Conservation (phyloP, 768 basidiomycete genomes). For the Boletus reticuloceps region DNA sequence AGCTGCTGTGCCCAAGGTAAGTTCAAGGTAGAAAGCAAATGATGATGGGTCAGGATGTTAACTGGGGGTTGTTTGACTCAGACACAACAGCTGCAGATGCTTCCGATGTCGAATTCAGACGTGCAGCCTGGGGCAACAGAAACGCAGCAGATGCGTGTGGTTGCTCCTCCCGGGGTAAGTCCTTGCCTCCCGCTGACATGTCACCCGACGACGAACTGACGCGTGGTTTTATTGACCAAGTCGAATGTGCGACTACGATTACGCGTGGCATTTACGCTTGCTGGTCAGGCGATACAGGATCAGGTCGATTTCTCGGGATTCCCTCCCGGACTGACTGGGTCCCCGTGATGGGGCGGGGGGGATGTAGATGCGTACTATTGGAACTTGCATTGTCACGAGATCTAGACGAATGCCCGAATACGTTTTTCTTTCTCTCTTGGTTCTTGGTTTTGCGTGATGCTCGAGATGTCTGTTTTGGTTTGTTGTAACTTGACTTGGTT, state of each 20-base stretch:
- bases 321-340: slow-evolving; percentile 68
- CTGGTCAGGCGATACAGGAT: slow-evolving; percentile 74
- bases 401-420: slow-evolving; percentile 20
- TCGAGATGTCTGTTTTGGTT: neutral
- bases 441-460: neutral
- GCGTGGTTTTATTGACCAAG: slow-evolving; percentile 46
- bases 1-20: slow-evolving; percentile 93
- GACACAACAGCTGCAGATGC: slow-evolving; percentile 97
- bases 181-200: neutral
- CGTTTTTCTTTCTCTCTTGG: neutral
- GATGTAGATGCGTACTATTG: slow-evolving; percentile 16
- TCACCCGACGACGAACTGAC: slow-evolving; percentile 3
- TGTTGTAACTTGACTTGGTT: slow-evolving; percentile 7
- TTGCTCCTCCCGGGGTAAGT: slow-evolving; percentile 83
- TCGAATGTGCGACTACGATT: slow-evolving; percentile 81
- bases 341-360: slow-evolving; percentile 19
- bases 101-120: slow-evolving; percentile 89
- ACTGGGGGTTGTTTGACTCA: slow-evolving; percentile 28
- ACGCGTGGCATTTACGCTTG: slow-evolving; percentile 74
- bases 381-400: slow-evolving; percentile 15
- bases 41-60: neutral
- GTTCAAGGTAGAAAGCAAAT: neutral
- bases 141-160: slow-evolving; percentile 93
- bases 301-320: slow-evolving; percentile 95
- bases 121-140: slow-evolving; percentile 77